A percentile compares a stretch with the other conserved stretches of the same genome.
Evolutionary conservation across 1,284 basidiomycete genomes (phyloP).

Genomic region (Cryptococcus sp.): DNA sequence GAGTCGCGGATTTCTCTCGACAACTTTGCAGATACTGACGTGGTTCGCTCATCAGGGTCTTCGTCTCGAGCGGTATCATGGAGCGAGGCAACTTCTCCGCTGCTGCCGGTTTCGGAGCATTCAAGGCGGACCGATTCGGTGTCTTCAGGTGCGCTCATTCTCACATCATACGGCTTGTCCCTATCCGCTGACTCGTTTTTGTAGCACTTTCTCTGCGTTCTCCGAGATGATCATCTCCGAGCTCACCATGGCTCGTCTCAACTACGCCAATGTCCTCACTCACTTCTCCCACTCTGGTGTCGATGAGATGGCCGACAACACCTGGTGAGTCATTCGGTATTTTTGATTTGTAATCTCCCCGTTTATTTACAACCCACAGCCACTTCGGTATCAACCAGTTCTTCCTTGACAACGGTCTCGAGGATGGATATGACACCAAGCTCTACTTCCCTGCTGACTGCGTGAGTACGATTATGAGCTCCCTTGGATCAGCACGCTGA

Average conservation of each 20-base stretch:
- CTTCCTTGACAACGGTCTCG: conserved; percentile 80
- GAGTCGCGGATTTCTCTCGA: not conserved
- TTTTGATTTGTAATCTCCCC: too few species aligned
- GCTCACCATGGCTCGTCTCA: conserved; percentile 83
- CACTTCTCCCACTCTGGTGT: conserved; percentile 87
- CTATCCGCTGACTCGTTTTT: too few species aligned
- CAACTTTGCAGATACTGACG: too few species aligned
- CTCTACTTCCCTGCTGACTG: conserved; percentile 84
- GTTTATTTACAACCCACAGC: conserved; percentile 28
- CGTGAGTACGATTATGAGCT: conserved; percentile 2
- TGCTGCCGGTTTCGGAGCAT: conserved; percentile 76
- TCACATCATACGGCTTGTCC: not conserved
- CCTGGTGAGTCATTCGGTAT: conserved; percentile 48
- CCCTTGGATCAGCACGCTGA: not conserved
- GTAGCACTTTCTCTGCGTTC: conserved; percentile 85
- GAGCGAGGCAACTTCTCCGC: conserved; percentile 79
- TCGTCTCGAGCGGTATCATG: conserved; percentile 79
- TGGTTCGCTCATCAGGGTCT: conserved; percentile 56
- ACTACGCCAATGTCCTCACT: conserved; percentile 78
- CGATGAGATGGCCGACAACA: conserved; percentile 75
- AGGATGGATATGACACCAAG: conserved; percentile 68
- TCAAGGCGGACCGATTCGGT: conserved; percentile 25
- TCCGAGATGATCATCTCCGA: conserved; percentile 84
- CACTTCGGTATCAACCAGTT: conserved; percentile 67
- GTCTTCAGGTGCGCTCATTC: conserved; percentile 18